phyloP scores from a whole-genome alignment of 805 yeast genomes.

The Sugiyamaella marilandica region DNA sequence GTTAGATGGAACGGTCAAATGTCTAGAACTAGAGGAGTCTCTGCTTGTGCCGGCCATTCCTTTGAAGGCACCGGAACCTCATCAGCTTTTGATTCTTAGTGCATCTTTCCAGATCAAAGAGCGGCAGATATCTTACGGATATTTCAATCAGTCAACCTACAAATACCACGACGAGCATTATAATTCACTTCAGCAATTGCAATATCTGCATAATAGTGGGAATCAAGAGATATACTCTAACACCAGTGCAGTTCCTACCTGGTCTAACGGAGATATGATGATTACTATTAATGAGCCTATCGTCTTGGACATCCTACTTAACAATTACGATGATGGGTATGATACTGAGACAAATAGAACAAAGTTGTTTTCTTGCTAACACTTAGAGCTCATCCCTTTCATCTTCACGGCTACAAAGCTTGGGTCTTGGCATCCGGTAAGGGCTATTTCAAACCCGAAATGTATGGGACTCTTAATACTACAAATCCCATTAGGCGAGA shows the following conservation, averaged over 20 bases:
- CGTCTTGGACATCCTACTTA: conserved; percentile 68
- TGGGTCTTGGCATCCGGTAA: conserved; percentile 63
- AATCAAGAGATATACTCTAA: neutral
- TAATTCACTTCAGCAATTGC: conserved; percentile 18
- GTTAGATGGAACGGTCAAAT: conserved; percentile 24
- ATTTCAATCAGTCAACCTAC: conserved; percentile 27
- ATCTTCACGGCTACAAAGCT: conserved; percentile 84
- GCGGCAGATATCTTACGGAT: conserved; percentile 33
- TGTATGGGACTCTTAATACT: conserved; percentile 42
- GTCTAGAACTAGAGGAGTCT: conserved; percentile 26
- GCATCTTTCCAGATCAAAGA: conserved; percentile 33
- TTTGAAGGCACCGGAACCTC: conserved; percentile 28
- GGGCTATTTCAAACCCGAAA: conserved; percentile 39
- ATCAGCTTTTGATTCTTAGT: conserved; percentile 32
- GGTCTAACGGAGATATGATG: conserved; percentile 56
- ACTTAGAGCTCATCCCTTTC: conserved; percentile 74
- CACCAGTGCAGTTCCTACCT: conserved; percentile 7
- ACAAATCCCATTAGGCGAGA: conserved; percentile 60
- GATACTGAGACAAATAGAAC: conserved; percentile 28
- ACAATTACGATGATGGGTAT: conserved; percentile 72
- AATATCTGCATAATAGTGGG: conserved; percentile 3
- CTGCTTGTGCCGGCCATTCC: conserved; percentile 22
- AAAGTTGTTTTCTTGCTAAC: neutral
- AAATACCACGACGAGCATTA: conserved; percentile 11
- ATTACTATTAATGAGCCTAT: conserved; percentile 55